phyloP scores from a whole-genome alignment of 177 flowering plant species.

The Vitis hybrid region DNA sequence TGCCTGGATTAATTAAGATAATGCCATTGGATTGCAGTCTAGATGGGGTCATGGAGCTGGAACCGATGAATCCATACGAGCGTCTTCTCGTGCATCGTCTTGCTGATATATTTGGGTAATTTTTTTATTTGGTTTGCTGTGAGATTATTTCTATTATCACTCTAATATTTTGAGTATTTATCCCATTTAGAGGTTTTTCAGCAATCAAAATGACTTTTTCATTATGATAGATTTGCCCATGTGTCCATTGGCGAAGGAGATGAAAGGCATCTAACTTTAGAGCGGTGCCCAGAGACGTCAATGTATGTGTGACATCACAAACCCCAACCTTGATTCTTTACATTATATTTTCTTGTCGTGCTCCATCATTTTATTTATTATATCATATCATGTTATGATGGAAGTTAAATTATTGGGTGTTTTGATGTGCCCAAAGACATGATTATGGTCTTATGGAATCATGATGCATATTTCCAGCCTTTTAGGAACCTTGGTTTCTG shows the following conservation, averaged over 20 bases:
- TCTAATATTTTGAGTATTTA: background rate
- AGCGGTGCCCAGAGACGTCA: constrained; percentile 76
- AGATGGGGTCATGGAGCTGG: constrained; percentile 68
- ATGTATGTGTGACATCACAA: constrained; percentile 44
- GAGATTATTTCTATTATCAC: background rate
- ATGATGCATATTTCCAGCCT: too few relatives aligned
- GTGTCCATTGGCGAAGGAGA: constrained; percentile 94
- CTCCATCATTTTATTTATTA: background rate
- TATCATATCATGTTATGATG: too few relatives aligned
- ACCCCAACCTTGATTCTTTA: background rate
- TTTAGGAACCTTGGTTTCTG: too few relatives aligned
- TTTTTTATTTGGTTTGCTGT: constrained; percentile 2
- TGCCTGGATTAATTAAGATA: background rate
- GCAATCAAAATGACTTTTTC: constrained; percentile 6
- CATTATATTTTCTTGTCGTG: background rate
- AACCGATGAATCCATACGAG: constrained; percentile 81
- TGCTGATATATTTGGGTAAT: constrained; percentile 91
- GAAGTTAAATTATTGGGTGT: too few relatives aligned
- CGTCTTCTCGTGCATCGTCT: constrained; percentile 93
- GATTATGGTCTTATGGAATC: too few relatives aligned
- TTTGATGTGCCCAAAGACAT: too few relatives aligned
- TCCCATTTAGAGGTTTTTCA: background rate
- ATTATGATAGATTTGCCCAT: constrained; percentile 67
- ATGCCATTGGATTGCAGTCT: constrained; percentile 45
- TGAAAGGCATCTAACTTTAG: constrained; percentile 75